These are phyloP conservation scores for Pseudogymnoascus sp. DNA, from an alignment of 2,329 filamentous ascomycete species.

Conservation along the genomic window DNA sequence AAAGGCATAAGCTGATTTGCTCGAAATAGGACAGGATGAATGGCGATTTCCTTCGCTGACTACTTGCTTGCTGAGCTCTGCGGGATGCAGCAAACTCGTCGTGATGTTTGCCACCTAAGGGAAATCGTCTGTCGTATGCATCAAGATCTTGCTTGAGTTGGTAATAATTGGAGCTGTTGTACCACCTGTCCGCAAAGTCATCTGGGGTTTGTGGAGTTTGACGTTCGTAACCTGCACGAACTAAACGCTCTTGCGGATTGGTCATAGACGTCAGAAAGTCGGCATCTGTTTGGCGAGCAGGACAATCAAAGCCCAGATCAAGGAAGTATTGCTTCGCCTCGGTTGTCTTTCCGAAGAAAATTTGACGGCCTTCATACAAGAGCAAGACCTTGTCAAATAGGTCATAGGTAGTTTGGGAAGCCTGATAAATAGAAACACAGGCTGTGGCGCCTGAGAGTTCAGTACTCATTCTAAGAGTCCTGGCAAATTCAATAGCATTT, in stretches of 20 bases:
- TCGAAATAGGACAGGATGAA: slow-evolving; percentile 62
- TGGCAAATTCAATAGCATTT: slow-evolving; percentile 64
- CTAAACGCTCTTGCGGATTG: slow-evolving; percentile 50
- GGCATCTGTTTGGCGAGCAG: slow-evolving; percentile 56
- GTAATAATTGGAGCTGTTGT: slow-evolving; percentile 40
- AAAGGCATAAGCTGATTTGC: slow-evolving; percentile 22
- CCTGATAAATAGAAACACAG: slow-evolving; percentile 64
- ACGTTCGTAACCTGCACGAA: slow-evolving; percentile 49
- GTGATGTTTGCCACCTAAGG: slow-evolving; percentile 48
- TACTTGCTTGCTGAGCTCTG: slow-evolving; percentile 30
- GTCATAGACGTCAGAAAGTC: slow-evolving; percentile 66
- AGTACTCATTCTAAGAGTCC: slow-evolving; percentile 55
- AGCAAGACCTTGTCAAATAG: slow-evolving; percentile 69
- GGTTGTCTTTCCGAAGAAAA: slow-evolving; percentile 60
- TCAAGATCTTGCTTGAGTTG: slow-evolving; percentile 41
- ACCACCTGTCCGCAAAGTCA: slow-evolving; percentile 48
- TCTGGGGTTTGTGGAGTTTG: slow-evolving; percentile 59
- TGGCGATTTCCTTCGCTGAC: slow-evolving; percentile 49
- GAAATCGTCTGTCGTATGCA: slow-evolving; percentile 43
- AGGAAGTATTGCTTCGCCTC: slow-evolving; percentile 59
- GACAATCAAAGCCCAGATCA: slow-evolving; percentile 60
- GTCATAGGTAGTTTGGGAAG: slow-evolving; percentile 60
- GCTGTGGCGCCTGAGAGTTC: slow-evolving; percentile 56
- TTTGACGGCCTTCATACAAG: slow-evolving; percentile 68
- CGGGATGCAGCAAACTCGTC: slow-evolving; percentile 44